These are phyloP conservation scores for Phialophora macrospora DNA, from an alignment of 2,329 filamentous ascomycete species.

Conservation along the genomic window DNA sequence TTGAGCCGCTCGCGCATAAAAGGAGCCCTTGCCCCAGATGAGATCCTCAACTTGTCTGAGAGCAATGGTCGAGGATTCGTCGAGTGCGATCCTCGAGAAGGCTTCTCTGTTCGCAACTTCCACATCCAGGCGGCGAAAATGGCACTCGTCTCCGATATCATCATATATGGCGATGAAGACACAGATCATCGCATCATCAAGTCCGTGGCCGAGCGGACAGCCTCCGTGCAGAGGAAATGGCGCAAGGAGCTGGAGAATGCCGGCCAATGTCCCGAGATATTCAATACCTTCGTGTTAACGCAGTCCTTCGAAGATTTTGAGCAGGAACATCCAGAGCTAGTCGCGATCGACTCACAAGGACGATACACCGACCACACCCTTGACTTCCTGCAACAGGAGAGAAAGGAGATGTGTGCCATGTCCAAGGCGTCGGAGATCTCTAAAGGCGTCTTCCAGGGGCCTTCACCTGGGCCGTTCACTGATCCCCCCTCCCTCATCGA, in stretches of 20 bases:
- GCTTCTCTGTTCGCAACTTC: conserved; percentile 95
- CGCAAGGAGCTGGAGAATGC: conserved; percentile 65
- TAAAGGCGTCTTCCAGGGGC: conserved; percentile 86
- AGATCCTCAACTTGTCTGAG: conserved; percentile 68
- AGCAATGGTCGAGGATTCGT: conserved; percentile 67
- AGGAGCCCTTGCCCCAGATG: conserved; percentile 80
- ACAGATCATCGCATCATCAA: conserved; percentile 67
- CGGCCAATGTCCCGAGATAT: conserved; percentile 63
- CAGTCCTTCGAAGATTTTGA: conserved; percentile 70
- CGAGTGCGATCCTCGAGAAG: conserved; percentile 82
- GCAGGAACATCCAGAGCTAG: conserved; percentile 67
- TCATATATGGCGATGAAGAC: conserved; percentile 82
- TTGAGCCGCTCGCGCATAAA: conserved; percentile 76
- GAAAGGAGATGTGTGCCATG: conserved; percentile 92
- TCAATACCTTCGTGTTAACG: conserved; percentile 81
- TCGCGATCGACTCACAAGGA: conserved; percentile 75
- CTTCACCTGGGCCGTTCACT: conserved; percentile 73
- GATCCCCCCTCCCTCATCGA: conserved; percentile 46
- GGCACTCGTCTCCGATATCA: conserved; percentile 85
- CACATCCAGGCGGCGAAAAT: conserved; percentile 92
- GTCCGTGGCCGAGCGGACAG: conserved; percentile 67
- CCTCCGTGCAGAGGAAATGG: conserved; percentile 77
- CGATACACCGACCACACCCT: conserved; percentile 75
- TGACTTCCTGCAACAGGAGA: conserved; percentile 88
- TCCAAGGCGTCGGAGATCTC: conserved; percentile 86